These are phyloP conservation scores for Leishmania major DNA, from an alignment of 208 protist genomes.

Conservation along the genomic window DNA sequence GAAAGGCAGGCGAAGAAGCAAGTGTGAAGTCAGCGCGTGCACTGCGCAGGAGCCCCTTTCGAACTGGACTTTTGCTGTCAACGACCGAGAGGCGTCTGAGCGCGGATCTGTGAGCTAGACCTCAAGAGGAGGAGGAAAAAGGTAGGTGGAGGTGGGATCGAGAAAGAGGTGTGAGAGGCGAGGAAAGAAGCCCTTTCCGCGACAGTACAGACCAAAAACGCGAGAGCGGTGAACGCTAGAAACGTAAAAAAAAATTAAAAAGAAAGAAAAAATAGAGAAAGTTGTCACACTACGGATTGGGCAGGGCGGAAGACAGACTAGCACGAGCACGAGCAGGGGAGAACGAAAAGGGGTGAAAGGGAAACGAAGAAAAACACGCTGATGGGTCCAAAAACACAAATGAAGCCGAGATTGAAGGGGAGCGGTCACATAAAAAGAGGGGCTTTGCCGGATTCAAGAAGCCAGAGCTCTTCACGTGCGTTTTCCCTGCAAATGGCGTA, in stretches of 20 bases:
- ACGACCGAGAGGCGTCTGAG: background rate
- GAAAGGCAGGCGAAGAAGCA: background rate
- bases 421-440: background rate
- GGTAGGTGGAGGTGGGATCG: background rate
- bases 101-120: background rate
- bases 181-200: background rate
- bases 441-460: background rate
- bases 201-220: background rate
- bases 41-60: background rate
- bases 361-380: background rate
- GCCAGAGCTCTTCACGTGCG: background rate
- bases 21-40: background rate
- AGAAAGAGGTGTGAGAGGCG: background rate
- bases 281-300: background rate
- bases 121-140: background rate
- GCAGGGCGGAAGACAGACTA: background rate
- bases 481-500: background rate
- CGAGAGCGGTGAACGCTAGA: background rate
- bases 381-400: background rate
- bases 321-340: background rate
- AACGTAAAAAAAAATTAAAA: too few relatives aligned
- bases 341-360: background rate
- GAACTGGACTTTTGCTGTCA: too few relatives aligned
- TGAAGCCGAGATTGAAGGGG: background rate
- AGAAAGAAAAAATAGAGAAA: background rate